Conservation (phyloP, 257 asterid genomes). For the Nicotiana paniculata region DNA sequence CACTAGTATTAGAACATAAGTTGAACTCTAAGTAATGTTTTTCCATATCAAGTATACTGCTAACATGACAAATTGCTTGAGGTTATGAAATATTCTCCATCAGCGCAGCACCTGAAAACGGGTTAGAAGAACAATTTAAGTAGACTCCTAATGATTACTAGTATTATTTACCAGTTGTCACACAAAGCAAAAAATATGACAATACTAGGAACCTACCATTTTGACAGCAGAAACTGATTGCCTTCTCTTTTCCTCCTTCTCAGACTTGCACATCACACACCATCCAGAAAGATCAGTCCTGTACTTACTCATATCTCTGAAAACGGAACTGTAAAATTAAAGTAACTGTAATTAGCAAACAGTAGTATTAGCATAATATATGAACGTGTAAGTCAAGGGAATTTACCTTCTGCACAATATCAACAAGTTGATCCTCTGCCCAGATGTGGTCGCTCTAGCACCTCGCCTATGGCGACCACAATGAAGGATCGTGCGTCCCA, state of each 20-base stretch:
- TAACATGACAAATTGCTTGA: no score
- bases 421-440: slow-evolving; percentile 68
- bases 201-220: neutral
- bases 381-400: no score
- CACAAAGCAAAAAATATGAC: no score
- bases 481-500: slow-evolving; percentile 83
- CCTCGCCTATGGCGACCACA: slow-evolving; percentile 98
- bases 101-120: neutral
- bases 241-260: slow-evolving; percentile 36
- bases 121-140: neutral
- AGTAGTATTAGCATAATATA: neutral
- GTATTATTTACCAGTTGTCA: no score
- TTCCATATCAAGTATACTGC: no score
- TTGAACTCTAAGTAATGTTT: no score
- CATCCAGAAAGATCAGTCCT: slow-evolving; percentile 63
- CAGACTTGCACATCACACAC: slow-evolving; percentile 59
- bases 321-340: slow-evolving; percentile 40
- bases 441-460: slow-evolving; percentile 87
- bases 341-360: neutral
- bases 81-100: no score
- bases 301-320: slow-evolving; percentile 57
- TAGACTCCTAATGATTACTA: no score
- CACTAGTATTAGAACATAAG: no score
- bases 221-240: neutral
- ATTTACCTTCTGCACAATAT: slow-evolving; percentile 84